phyloP scores from a whole-genome alignment of 129 eudicot species.

The Erigeron canadensis region DNA sequence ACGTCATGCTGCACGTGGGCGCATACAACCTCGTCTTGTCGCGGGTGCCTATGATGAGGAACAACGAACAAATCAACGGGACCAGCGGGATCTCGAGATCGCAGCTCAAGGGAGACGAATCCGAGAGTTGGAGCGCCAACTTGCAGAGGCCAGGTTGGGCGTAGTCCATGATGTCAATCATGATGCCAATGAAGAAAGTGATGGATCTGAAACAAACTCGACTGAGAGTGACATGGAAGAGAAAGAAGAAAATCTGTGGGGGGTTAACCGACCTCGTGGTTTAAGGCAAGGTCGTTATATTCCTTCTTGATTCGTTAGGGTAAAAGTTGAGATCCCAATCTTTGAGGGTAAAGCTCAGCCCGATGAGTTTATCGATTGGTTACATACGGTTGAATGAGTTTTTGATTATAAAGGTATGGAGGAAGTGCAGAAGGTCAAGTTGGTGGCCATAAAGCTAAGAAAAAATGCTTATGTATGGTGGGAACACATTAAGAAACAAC shows the following conservation, averaged over 20 bases:
- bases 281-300: neutral
- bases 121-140: no score
- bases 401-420: neutral
- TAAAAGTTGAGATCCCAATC: neutral
- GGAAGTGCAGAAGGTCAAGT: neutral
- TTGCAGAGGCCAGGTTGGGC: no score
- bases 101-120: no score
- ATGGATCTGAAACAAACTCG: no score
- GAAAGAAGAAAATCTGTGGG: neutral
- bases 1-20: no score
- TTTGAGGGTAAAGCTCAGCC: neutral
- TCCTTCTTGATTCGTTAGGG: no score
- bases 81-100: no score
- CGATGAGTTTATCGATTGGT: neutral
- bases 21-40: no score
- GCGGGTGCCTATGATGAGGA: no score
- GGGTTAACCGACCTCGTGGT: neutral
- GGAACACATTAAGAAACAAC: constrained; percentile 1
- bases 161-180: no score
- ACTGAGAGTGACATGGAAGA: neutral
- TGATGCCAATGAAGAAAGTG: no score
- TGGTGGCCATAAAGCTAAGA: neutral
- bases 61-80: no score
- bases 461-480: neutral
- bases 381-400: neutral